phyloP scores from a whole-genome alignment of 805 yeast genomes.

The Dipodascopsis tothii region DNA sequence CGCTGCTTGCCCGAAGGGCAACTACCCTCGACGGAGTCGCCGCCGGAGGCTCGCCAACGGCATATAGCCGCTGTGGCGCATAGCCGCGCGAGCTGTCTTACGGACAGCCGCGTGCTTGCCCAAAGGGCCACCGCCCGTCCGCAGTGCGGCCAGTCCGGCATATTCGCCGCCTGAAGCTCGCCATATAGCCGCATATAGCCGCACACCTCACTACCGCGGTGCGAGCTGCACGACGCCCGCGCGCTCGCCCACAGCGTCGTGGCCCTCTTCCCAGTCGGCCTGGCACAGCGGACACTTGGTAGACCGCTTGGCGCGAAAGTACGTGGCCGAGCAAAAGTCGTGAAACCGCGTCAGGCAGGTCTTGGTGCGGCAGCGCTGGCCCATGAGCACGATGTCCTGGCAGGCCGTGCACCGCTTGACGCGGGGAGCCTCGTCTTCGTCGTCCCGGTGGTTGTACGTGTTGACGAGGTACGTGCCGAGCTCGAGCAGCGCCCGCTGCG shows the following conservation, averaged over 20 bases:
- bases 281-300: slow-evolving; percentile 5
- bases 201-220: too few species aligned
- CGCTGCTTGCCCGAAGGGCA: too few species aligned
- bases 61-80: too few species aligned
- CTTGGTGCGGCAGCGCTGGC: slow-evolving; percentile 3
- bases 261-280: background rate
- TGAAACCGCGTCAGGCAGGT: slow-evolving; percentile 3
- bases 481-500: slow-evolving; percentile 1
- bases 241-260: background rate
- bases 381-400: slow-evolving; percentile 1
- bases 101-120: too few species aligned
- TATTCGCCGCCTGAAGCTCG: too few species aligned
- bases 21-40: too few species aligned
- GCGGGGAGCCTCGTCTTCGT: background rate
- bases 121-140: too few species aligned
- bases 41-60: too few species aligned
- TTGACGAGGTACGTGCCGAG: slow-evolving; percentile 1
- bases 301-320: slow-evolving; percentile 1
- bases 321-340: slow-evolving; percentile 2
- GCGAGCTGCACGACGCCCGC: too few species aligned
- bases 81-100: too few species aligned
- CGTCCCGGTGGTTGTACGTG: slow-evolving; percentile 1
- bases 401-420: slow-evolving; percentile 3
- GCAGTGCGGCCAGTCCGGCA: too few species aligned
- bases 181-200: too few species aligned